Percentiles rank a stretch among this genome's conserved stretches.
Evolutionary conservation across 768 basidiomycete genomes (phyloP).

Genomic region (Hygrophorus russula): DNA sequence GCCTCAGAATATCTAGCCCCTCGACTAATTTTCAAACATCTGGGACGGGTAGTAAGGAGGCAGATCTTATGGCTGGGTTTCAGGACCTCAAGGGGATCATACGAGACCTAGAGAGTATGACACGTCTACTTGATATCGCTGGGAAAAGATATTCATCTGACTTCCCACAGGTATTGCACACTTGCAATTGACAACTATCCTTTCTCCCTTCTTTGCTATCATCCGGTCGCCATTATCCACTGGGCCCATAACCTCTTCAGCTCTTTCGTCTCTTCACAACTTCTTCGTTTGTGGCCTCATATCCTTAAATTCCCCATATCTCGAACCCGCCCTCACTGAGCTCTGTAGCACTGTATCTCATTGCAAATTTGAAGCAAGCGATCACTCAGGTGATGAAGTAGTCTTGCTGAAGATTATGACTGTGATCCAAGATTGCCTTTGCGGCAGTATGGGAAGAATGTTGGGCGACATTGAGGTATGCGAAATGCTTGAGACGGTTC

Average conservation of each 20-base stretch:
- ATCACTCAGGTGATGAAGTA: slow-evolving; percentile 95
- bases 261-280: slow-evolving; percentile 77
- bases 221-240: slow-evolving; percentile 92
- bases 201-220: slow-evolving; percentile 86
- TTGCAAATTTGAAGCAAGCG: slow-evolving; percentile 96
- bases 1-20: slow-evolving; percentile 52
- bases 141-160: not conserved
- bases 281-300: slow-evolving; percentile 79
- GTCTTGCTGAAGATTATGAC: slow-evolving; percentile 87
- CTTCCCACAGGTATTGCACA: slow-evolving; percentile 43
- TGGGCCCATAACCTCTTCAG: slow-evolving; percentile 94
- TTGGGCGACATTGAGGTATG: slow-evolving; percentile 93
- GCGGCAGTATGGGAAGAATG: slow-evolving; percentile 51
- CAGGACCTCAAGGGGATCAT: slow-evolving; percentile 72
- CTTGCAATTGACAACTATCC: slow-evolving; percentile 49
- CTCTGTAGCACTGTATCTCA: slow-evolving; percentile 86
- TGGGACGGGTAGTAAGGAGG: slow-evolving; percentile 52
- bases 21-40: slow-evolving; percentile 29
- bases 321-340: slow-evolving; percentile 64
- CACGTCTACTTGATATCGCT: not conserved
- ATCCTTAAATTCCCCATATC: slow-evolving; percentile 35
- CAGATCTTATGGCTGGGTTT: slow-evolving; percentile 85
- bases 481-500: slow-evolving; percentile 95
- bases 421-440: slow-evolving; percentile 78
- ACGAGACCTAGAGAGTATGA: slow-evolving; percentile 54